These are phyloP conservation scores for Geranomyces michiganensis DNA, from an alignment of 192 early-diverging fungal genomes.

Conservation along the genomic window DNA sequence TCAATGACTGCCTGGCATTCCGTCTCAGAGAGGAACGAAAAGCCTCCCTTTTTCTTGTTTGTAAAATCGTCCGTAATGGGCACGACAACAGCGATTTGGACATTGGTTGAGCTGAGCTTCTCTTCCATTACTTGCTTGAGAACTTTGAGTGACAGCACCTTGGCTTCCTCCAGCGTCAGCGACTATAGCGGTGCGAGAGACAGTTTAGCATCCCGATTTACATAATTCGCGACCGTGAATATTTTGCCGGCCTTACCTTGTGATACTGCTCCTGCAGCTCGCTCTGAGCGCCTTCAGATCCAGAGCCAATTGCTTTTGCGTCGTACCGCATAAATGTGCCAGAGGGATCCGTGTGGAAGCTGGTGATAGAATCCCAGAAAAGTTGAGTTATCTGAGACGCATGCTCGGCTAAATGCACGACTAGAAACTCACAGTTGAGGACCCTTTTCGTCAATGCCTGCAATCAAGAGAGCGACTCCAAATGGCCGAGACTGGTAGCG, in stretches of 20 bases:
- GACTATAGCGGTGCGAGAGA: slow-evolving; percentile 48
- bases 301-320: slow-evolving; percentile 98
- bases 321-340: slow-evolving; percentile 95
- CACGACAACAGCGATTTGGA: slow-evolving; percentile 91
- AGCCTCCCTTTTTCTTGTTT: slow-evolving; percentile 62
- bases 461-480: slow-evolving; percentile 98
- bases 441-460: slow-evolving; percentile 94
- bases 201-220: not conserved
- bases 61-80: slow-evolving; percentile 32
- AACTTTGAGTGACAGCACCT: slow-evolving; percentile 88
- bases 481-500: slow-evolving; percentile 86
- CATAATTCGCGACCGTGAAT: not conserved
- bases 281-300: slow-evolving; percentile 97
- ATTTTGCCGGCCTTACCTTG: slow-evolving; percentile 50
- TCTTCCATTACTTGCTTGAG: slow-evolving; percentile 99
- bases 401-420: no score
- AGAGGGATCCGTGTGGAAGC: slow-evolving; percentile 95
- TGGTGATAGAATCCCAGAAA: slow-evolving; percentile 40
- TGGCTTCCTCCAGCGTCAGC: slow-evolving; percentile 84
- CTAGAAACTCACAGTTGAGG: slow-evolving; percentile 87
- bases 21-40: slow-evolving; percentile 76
- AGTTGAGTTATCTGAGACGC: no score
- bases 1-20: slow-evolving; percentile 66
- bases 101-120: slow-evolving; percentile 94
- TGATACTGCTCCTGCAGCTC: slow-evolving; percentile 98